These are phyloP conservation scores for Vanrija humicola DNA, from an alignment of 1,284 basidiomycete genomes.

Conservation along the genomic window DNA sequence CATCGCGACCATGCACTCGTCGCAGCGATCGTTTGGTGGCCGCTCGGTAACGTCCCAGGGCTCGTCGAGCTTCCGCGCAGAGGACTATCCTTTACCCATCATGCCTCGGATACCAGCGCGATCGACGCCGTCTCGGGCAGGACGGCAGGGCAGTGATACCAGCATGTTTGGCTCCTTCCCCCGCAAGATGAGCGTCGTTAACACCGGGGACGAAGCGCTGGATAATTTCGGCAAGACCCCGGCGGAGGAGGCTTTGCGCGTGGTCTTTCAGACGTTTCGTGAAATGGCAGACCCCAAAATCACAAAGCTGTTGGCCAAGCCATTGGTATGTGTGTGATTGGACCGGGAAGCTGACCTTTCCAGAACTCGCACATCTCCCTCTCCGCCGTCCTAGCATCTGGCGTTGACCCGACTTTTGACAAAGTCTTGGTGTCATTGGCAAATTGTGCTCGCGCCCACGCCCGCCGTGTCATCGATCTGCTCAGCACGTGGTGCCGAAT, in stretches of 20 bases:
- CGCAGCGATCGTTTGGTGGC: conserved; percentile 35
- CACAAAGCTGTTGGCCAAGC: conserved; percentile 63
- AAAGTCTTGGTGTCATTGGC: conserved; percentile 74
- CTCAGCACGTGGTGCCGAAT: conserved; percentile 80
- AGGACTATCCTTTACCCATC: conserved; percentile 38
- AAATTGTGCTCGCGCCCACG: conserved; percentile 76
- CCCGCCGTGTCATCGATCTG: conserved; percentile 79
- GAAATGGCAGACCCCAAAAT: conserved; percentile 72
- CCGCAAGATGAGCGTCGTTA: conserved; percentile 22
- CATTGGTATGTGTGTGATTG: conserved; percentile 56
- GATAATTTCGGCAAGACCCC: conserved; percentile 56
- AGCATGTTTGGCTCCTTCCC: conserved; percentile 31
- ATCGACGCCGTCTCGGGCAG: conserved; percentile 32
- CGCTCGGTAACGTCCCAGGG: conserved; percentile 37
- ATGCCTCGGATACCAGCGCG: conserved; percentile 36
- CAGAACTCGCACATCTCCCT: conserved; percentile 68
- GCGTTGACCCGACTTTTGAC: conserved; percentile 73
- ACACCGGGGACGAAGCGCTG: conserved; percentile 24
- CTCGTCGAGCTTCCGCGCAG: conserved; percentile 37
- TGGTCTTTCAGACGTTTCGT: conserved; percentile 78
- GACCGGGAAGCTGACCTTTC: not conserved
- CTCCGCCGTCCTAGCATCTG: conserved; percentile 62
- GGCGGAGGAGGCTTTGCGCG: conserved; percentile 78
- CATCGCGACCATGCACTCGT: conserved; percentile 28
- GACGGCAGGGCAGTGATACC: conserved; percentile 37